phyloP scores from a whole-genome alignment of 2,329 filamentous ascomycete genomes.

The Balansia obtecta region DNA sequence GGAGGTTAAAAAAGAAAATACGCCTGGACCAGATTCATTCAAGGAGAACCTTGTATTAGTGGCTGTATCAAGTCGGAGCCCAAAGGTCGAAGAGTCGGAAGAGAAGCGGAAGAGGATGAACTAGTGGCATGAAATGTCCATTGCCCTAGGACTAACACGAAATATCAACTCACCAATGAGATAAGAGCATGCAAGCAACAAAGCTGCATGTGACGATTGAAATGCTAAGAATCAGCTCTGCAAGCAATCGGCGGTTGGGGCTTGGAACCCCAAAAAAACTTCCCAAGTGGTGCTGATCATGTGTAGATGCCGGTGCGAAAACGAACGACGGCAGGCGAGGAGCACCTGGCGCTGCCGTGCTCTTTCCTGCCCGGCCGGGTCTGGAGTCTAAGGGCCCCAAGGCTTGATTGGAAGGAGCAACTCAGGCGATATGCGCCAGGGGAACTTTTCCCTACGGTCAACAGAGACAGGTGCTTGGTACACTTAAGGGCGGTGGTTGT shows the following conservation, averaged over 20 bases:
- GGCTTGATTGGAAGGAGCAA: constrained; percentile 1
- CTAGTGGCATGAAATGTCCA: neutral
- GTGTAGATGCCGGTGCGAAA: constrained; percentile 14
- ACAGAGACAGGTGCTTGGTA: neutral
- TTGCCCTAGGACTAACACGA: constrained; percentile 7
- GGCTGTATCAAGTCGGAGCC: neutral
- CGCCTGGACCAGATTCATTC: neutral
- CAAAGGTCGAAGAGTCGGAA: neutral
- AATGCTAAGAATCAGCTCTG: neutral
- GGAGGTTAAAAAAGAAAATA: neutral
- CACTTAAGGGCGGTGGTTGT: neutral
- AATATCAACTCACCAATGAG: constrained; percentile 4
- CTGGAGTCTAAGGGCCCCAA: constrained; percentile 1
- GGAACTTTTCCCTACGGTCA: neutral
- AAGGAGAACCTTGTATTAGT: neutral
- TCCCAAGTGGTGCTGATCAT: constrained; percentile 8
- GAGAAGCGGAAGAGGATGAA: neutral
- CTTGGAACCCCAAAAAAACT: constrained; percentile 7
- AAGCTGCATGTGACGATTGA: constrained; percentile 2
- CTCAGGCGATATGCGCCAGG: constrained; percentile 2
- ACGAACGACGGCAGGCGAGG: constrained; percentile 11
- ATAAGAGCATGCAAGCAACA: constrained; percentile 1
- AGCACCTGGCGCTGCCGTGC: constrained; percentile 8
- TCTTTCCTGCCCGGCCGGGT: constrained; percentile 5
- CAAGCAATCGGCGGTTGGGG: neutral